Evolutionary conservation across 306 rosid genomes (phyloP).

Genomic region (Aeschynomene evenia): DNA sequence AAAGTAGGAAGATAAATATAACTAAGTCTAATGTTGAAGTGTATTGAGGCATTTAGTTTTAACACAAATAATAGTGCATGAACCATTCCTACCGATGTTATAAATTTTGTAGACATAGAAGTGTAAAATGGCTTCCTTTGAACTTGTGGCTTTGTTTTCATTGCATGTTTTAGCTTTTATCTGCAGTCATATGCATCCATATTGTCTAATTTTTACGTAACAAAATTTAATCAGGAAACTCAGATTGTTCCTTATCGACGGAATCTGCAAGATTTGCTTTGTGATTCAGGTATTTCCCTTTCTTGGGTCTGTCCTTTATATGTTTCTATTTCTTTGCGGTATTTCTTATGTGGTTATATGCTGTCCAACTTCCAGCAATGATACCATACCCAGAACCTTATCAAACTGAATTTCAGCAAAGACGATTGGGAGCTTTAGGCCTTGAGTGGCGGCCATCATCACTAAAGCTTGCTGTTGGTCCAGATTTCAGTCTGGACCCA

Average conservation of each 20-base stretch:
- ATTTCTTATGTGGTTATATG: slow-evolving; percentile 35
- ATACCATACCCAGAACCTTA: slow-evolving; percentile 96
- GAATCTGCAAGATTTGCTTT: slow-evolving; percentile 91
- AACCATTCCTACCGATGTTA: neutral
- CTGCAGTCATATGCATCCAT: neutral
- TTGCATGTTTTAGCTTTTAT: slow-evolving; percentile 1
- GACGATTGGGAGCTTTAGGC: slow-evolving; percentile 92
- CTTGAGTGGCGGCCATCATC: slow-evolving; percentile 88
- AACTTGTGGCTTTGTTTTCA: slow-evolving; percentile 19
- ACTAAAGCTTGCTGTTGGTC: slow-evolving; percentile 79
- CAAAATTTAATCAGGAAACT: slow-evolving; percentile 72
- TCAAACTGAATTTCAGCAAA: slow-evolving; percentile 84
- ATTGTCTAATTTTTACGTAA: slow-evolving; percentile 29
- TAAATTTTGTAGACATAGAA: neutral
- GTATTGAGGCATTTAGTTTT: slow-evolving; percentile 5
- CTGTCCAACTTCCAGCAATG: slow-evolving; percentile 63
- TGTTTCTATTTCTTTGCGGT: neutral
- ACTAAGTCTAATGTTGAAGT: neutral
- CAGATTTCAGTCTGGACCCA: slow-evolving; percentile 91
- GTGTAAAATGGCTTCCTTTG: slow-evolving; percentile 15
- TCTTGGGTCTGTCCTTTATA: slow-evolving; percentile 25
- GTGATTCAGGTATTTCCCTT: slow-evolving; percentile 76
- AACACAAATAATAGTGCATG: slow-evolving; percentile 15
- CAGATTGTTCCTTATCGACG: slow-evolving; percentile 82
- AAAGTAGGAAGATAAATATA: neutral